Evolutionary conservation across 768 basidiomycete species (phyloP), one percentile per base, ranked within the genome.

Genomic region (Trametes cinnabarina): DNA sequence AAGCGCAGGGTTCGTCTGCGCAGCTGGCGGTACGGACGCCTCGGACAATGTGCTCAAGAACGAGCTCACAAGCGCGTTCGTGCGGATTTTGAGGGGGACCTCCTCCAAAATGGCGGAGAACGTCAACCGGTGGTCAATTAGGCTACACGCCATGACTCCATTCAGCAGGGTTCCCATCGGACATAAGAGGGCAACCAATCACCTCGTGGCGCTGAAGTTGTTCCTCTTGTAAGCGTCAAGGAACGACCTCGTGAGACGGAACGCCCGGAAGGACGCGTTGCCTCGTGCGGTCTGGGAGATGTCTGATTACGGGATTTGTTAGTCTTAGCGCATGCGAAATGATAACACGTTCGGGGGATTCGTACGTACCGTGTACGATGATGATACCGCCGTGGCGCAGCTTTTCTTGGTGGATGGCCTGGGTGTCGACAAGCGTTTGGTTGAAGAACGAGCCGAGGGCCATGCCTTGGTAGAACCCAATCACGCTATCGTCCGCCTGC

Each of bases 391-490:
- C 92, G 66, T 94, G 90, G 67, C 92, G 79, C 57, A 94, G 78
- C 65, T 86, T 89, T 41, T 92, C 89, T 69, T 90, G 88, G 71
- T 93, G 91, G 63, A 91, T 82, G 47, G 88, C 88, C 71, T 92
- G 90, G 8, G 88, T 86, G 64, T 94, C 90, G 46, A 94, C 78
- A 47, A 94, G 71, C 8, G 82, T 80, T 70, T 92, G 90, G 68
- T 84, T 90, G 72, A 88, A 89, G 71, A 94, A 93, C 4, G 91
- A 89, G 41, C 92, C 92, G 37, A 92, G 79, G 9, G 86, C 84
- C 25, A 88, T 92, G 42, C 90, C 90, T 68, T 96, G 92, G 76
- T 98, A 98, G 73, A 96, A 93, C 37, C 95, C 95, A 54, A 97
- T 88, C 32, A 94, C 84, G 63, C 87, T 92, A 73, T 96, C 93